Evolutionary conservation across 768 basidiomycete genomes (phyloP).

Genomic region (Auriscalpium microsporum): DNA sequence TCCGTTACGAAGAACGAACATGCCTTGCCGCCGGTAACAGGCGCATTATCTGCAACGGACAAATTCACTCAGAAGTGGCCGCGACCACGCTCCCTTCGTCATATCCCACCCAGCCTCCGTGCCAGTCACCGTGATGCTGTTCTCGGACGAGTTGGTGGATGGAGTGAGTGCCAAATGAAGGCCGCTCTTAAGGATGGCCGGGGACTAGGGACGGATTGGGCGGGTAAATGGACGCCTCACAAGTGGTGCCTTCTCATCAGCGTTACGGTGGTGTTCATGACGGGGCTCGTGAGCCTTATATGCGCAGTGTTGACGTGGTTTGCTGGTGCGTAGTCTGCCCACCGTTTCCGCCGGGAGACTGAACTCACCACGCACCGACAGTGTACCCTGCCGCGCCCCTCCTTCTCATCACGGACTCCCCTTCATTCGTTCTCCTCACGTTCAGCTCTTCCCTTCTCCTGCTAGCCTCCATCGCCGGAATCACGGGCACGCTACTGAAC

Average conservation of each 20-base stretch:
- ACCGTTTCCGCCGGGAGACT: not conserved
- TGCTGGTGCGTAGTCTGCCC: conserved; percentile 30
- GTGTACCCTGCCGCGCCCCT: conserved; percentile 59
- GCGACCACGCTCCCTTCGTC: conserved; percentile 26
- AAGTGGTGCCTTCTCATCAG: conserved; percentile 58
- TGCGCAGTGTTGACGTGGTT: conserved; percentile 54
- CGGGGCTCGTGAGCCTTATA: conserved; percentile 42
- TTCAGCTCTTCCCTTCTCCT: conserved; percentile 48
- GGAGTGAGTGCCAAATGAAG: conserved; percentile 1
- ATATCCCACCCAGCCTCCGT: not conserved
- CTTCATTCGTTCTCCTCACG: conserved; percentile 47
- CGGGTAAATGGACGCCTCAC: conserved; percentile 48
- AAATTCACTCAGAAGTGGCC: conserved; percentile 50
- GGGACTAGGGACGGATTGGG: conserved; percentile 30
- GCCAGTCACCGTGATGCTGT: conserved; percentile 4
- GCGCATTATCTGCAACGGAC: conserved; percentile 11
- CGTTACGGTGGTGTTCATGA: conserved; percentile 43
- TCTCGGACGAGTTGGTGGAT: conserved; percentile 4
- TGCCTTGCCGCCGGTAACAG: not conserved
- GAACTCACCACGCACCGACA: conserved; percentile 18
- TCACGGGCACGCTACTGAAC: conserved; percentile 54
- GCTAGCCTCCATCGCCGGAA: conserved; percentile 50
- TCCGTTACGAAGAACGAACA: not conserved
- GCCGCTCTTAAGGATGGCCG: conserved; percentile 25
- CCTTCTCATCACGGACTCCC: conserved; percentile 50